Conservation (phyloP, 148 eudicot genomes). For the Bassia scoparia region DNA sequence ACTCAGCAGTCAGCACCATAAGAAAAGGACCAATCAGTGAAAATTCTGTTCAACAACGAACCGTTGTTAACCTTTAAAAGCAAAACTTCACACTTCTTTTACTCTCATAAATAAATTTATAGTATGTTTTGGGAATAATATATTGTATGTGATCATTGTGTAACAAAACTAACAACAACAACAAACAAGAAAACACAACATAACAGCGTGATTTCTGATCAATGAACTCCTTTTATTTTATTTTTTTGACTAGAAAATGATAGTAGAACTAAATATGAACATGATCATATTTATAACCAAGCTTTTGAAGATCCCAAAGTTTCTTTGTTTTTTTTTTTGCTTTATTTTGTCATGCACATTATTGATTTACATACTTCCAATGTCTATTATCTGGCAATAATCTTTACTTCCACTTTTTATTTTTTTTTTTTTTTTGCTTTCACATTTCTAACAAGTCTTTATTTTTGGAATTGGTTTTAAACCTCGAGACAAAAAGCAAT, state of each 20-base stretch:
- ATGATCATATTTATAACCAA: slow-evolving; percentile 4
- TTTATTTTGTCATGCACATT: not conserved
- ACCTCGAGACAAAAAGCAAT: not conserved
- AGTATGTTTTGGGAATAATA: too few relatives aligned
- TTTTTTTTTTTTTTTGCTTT: slow-evolving; percentile 26
- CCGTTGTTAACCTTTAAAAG: too few relatives aligned
- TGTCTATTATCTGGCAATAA: not conserved
- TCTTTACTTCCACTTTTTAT: not conserved
- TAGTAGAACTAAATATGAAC: slow-evolving; percentile 3
- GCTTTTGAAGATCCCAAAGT: slow-evolving; percentile 36
- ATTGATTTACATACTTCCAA: not conserved
- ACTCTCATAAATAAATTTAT: too few relatives aligned
- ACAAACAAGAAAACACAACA: too few relatives aligned
- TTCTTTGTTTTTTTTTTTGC: slow-evolving; percentile 8
- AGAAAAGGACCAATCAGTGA: too few relatives aligned
- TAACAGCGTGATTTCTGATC: not conserved
- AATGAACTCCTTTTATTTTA: not conserved
- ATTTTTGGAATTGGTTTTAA: slow-evolving; percentile 13
- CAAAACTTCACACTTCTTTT: too few relatives aligned
- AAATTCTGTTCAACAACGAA: too few relatives aligned
- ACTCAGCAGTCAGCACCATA: too few relatives aligned
- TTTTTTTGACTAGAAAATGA: too few relatives aligned
- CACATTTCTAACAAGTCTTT: not conserved
- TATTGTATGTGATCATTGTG: too few relatives aligned
- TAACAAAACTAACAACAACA: too few relatives aligned